phyloP scores from a whole-genome alignment of 768 basidiomycete genomes.

The Amanita pallidorosea region DNA sequence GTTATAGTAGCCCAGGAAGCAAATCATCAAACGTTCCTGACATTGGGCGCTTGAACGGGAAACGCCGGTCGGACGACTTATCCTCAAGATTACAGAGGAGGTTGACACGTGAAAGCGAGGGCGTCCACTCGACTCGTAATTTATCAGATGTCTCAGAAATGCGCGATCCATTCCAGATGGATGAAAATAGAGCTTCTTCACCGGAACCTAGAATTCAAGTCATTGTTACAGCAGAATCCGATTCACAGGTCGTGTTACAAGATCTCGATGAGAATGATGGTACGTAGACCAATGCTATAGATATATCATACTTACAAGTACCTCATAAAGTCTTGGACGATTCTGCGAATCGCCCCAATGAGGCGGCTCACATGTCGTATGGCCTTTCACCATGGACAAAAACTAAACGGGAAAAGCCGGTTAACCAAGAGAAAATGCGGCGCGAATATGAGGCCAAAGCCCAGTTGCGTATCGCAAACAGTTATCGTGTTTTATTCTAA shows the following conservation, averaged over 20 bases:
- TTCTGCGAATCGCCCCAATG: neutral
- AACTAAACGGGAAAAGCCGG: neutral
- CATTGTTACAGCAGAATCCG: conserved; percentile 4
- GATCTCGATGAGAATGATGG: neutral
- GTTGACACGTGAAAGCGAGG: conserved; percentile 29
- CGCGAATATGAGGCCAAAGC: conserved; percentile 50
- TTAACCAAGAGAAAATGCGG: conserved; percentile 20
- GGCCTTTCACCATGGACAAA: conserved; percentile 4
- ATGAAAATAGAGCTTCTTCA: neutral
- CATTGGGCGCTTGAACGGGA: conserved; percentile 14
- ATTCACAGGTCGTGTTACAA: neutral
- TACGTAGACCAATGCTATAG: neutral
- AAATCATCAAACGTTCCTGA: conserved; percentile 18
- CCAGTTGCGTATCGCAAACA: conserved; percentile 27
- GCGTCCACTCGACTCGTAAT: conserved; percentile 27
- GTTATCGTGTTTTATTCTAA: conserved; percentile 5
- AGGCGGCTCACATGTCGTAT: no score
- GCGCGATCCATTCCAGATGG: conserved; percentile 6
- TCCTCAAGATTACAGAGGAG: conserved; percentile 1
- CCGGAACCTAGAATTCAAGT: conserved; percentile 2
- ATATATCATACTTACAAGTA: neutral
- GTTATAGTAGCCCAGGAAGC: conserved; percentile 28
- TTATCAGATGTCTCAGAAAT: conserved; percentile 30
- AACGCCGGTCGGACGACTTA: neutral
- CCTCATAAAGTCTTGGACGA: neutral